Evolutionary conservation across 169 alveolate genomes (phyloP).

Genomic region (Fabrea salina): DNA sequence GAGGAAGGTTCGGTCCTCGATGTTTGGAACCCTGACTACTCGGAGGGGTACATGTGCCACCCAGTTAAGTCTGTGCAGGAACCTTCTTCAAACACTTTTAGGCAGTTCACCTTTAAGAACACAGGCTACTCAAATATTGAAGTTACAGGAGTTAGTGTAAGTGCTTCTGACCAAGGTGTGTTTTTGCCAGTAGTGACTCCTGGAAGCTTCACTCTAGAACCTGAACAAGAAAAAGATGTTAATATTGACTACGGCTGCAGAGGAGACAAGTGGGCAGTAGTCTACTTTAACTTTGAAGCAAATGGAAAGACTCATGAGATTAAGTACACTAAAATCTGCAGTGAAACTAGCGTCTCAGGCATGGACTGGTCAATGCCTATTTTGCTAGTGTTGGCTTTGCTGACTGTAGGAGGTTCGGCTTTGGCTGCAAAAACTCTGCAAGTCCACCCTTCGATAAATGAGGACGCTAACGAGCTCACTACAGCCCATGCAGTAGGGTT

Average conservation of each 20-base stretch:
- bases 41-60: background rate
- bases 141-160: background rate
- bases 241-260: background rate
- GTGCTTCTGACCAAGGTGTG: background rate
- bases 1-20: background rate
- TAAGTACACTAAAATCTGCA: background rate
- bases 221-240: background rate
- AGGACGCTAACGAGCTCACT: background rate
- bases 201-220: background rate
- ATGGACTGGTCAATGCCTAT: background rate
- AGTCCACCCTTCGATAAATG: background rate
- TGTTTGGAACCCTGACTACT: background rate
- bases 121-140: background rate
- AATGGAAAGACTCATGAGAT: background rate
- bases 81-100: background rate
- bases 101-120: background rate
- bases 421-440: background rate
- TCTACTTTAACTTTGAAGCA: background rate
- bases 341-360: background rate
- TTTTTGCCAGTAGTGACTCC: background rate
- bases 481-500: background rate
- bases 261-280: background rate
- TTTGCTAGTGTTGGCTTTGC: background rate
- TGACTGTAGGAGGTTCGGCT: background rate
- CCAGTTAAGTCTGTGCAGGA: background rate